Conservation (phyloP, 2,329 filamentous ascomycete species). For the Pseudogymnoascus sp. region DNA sequence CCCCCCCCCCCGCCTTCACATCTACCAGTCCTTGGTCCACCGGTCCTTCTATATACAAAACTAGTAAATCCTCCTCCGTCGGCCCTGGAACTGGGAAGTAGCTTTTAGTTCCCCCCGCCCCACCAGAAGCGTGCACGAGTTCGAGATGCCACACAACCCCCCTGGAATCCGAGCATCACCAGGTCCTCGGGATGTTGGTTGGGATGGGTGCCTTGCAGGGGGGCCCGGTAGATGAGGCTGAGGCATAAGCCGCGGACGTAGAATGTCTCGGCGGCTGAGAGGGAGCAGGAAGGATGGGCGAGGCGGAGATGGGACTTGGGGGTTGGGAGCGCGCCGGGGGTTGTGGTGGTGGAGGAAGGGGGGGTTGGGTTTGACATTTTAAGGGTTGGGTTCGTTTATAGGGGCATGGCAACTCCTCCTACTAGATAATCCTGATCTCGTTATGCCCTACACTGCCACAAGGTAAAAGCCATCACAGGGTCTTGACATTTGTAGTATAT, state of each 20-base stretch:
- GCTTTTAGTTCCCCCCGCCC: conserved; percentile 25
- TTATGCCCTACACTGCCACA: no score
- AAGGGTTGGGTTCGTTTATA: background rate
- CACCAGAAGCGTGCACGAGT: conserved; percentile 32
- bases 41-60: conserved; percentile 35
- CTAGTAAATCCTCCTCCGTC: conserved; percentile 36
- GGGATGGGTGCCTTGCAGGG: conserved; percentile 24
- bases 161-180: conserved; percentile 33
- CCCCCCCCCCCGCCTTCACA: conserved; percentile 28
- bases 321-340: background rate
- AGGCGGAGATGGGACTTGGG: conserved; percentile 29
- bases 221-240: conserved; percentile 21
- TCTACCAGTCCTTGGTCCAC: conserved; percentile 26
- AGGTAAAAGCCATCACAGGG: no score
- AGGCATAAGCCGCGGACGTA: conserved; percentile 36
- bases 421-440: no score
- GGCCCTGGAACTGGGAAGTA: conserved; percentile 25
- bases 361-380: background rate
- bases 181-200: conserved; percentile 35
- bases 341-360: background rate
- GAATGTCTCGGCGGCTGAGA: conserved; percentile 33
- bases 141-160: conserved; percentile 37
- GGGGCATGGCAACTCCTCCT: background rate
- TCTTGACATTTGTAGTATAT: no score
- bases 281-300: conserved; percentile 34